These are phyloP conservation scores for Pistacia atlantica DNA, from an alignment of 345 rosid species.

Conservation along the genomic window DNA sequence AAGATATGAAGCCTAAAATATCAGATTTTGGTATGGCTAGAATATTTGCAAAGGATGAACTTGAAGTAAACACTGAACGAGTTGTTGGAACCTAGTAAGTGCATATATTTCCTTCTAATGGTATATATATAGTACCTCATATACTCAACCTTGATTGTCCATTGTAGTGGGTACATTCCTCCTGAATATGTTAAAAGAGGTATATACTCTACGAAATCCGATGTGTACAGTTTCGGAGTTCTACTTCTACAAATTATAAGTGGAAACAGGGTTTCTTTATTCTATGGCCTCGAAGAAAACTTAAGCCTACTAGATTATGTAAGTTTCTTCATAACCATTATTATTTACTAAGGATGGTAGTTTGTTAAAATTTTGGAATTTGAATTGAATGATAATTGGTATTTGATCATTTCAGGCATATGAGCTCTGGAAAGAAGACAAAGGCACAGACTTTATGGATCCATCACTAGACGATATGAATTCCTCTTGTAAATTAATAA, in stretches of 20 bases:
- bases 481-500: neutral
- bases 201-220: too few relatives aligned
- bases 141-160: neutral
- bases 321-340: too few relatives aligned
- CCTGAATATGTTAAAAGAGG: slow-evolving; percentile 13
- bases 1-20: slow-evolving; percentile 44
- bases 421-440: neutral
- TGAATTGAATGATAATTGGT: neutral
- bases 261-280: too few relatives aligned
- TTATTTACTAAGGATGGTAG: too few relatives aligned
- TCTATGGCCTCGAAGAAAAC: too few relatives aligned
- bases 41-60: slow-evolving; percentile 33
- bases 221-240: too few relatives aligned
- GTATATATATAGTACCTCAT: too few relatives aligned
- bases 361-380: neutral
- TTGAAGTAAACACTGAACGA: slow-evolving; percentile 30
- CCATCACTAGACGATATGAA: neutral
- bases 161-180: slow-evolving; percentile 16
- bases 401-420: neutral
- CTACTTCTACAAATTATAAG: too few relatives aligned
- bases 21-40: slow-evolving; percentile 62
- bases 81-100: slow-evolving; percentile 50
- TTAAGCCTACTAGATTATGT: too few relatives aligned
- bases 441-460: slow-evolving; percentile 2
- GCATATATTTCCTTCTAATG: neutral